Evolutionary conservation across 108 stramenopile species (phyloP), one percentile per base, ranked within the genome.

Genomic region (Fistulifera solaris): DNA sequence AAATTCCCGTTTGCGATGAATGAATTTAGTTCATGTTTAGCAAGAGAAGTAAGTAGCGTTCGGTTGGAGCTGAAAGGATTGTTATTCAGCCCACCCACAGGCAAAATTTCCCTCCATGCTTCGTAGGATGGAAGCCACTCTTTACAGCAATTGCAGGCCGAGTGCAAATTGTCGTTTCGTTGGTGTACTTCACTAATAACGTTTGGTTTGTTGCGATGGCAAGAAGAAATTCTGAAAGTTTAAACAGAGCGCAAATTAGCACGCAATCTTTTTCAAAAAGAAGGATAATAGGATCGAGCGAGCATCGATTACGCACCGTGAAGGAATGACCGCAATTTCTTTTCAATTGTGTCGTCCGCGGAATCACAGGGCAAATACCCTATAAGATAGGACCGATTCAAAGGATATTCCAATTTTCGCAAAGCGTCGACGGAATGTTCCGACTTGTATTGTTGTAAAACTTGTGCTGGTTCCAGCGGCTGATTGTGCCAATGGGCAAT

Each of bases 381-480:
- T 8, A 17, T 19, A 6, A 17, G 4, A 45, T 8, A 21, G 6
- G 19, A 21, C 5, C 44, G 44, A 17, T 45, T 4, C 11, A 6
- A 45, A 45, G 4, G 19, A 21, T 45, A 5, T 11, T 45, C 7
- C 44, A 8, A 6, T 21, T 45, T 21, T 11, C 44, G 7, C 44
- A 45, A 17, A 8, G 44, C 44, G 4, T 17, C 44, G 16, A 21
- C 44, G 21, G 16, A 17, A 45, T 45, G 19, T 8, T 45, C 7
- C 11, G 31, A 3, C 11, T 11, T 45, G 11, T 45, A 45, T 17
- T 21, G 16, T 19, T 45, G 19, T 21, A 45, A 21, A 17, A 45
- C 44, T 45, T 45, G 44, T 21, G 11, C 44, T 3, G 44, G 44
- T 45, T 45, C 6, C 44, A 45, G 44, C 4, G 44, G 44, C 44